Conservation (phyloP, 192 early-diverging fungal species). For the Coemansia sp. region DNA sequence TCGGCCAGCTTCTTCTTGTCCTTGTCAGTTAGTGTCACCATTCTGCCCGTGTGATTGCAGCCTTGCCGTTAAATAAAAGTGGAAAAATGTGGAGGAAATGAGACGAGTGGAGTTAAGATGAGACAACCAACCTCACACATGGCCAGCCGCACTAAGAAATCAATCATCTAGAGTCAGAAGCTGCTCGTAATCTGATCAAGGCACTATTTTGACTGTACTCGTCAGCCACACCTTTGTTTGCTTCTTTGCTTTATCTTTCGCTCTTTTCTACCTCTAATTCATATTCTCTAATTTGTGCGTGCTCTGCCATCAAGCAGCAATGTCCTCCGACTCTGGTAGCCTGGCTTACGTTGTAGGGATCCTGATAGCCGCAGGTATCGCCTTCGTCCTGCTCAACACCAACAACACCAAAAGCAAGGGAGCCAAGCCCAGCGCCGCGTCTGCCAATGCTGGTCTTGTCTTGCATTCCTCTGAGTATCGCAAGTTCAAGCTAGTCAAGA, state of each 20-base stretch:
- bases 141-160: not conserved
- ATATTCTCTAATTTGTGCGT: constrained; percentile 3
- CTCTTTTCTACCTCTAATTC: not conserved
- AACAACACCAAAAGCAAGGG: constrained; percentile 4
- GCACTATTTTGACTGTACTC: not conserved
- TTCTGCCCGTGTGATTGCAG: constrained; percentile 3
- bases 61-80: not conserved
- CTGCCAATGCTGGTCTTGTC: constrained; percentile 37
- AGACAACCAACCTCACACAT: not conserved
- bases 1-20: constrained; percentile 68
- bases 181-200: not conserved
- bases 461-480: constrained; percentile 73
- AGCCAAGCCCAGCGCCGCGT: constrained; percentile 8
- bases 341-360: constrained; percentile 33
- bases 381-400: constrained; percentile 28
- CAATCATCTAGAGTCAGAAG: not conserved
- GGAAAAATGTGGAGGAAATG: not conserved
- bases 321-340: constrained; percentile 22
- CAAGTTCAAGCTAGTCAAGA: constrained; percentile 76
- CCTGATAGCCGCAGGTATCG: constrained; percentile 43
- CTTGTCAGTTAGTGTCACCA: constrained; percentile 54
- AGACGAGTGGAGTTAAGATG: not conserved
- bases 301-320: constrained; percentile 7
- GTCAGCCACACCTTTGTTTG: not conserved
- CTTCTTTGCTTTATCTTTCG: too few relatives aligned